Base-by-base conservation (phyloP, 345 rosid species). In the Brassica rapa region DNA sequence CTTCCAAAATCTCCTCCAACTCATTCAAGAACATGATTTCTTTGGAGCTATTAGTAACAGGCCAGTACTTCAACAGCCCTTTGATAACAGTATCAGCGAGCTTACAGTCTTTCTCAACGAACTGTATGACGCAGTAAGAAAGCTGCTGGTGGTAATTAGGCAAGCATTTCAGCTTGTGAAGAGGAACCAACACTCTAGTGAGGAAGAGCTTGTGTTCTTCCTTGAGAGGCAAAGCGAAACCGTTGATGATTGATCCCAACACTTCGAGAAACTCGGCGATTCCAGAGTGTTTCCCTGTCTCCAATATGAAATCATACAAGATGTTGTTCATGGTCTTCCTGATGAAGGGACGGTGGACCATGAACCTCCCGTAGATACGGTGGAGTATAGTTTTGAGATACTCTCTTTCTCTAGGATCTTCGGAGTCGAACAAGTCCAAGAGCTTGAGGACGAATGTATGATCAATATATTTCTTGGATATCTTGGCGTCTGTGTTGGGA, bases 131-230 rank as follows among this genome's bases (percentile, higher is more conserved):
- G 71, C 96, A 89, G 82, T 94, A 94, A 71, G 94, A 90, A 67
- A 94, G 84, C 77, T 88, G 98, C 80, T 88, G 98, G 77, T 90
- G 97, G 79, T 94, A 91, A 86, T 84, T 89, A 7, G 91, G 87
- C 53, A 94, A 86, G 82, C 88, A 90, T 79, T 89, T 90, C 46
- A 94, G 96, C 60, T 89, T 94, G 82, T 91, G 98, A 77, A 94
- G 83, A 24, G 97, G 98, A 75, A 94, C 86, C 15, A 91, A 79
- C 8, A 82, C 94, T 32, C 88, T 83, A 23, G 88, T 86, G 62
- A 94, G 94, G 82, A 94, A 94, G 74, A 86, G 82, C 78, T 94
- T 91, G 76, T 94, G 98, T 68, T 94, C 98, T 86, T 91, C 98
- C 88, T 94, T 94, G 73, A 93, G 77, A 46, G 98, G 97, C 81